A percentile compares a stretch with the other conserved stretches of the same genome.
Conservation (phyloP, 805 yeast species). For the Teunomyces atbi region DNA sequence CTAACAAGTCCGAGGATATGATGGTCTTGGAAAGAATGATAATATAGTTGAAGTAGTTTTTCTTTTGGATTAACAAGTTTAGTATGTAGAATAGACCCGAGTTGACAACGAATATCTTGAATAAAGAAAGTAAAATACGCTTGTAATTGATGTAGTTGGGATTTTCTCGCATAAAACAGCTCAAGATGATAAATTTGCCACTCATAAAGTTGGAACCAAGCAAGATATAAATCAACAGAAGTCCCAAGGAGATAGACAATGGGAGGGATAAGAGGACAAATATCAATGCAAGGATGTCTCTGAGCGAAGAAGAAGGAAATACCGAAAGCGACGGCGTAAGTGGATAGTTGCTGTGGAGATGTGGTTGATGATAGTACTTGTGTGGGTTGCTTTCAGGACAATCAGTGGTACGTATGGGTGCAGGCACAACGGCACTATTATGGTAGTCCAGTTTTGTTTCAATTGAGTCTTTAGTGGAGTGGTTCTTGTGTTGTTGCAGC, state of each 20-base stretch:
- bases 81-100: slow-evolving; percentile 6
- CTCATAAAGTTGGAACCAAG: slow-evolving; percentile 14
- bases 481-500: neutral
- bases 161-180: slow-evolving; percentile 7
- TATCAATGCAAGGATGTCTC: slow-evolving; percentile 13
- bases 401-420: neutral
- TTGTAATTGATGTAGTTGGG: slow-evolving; percentile 4
- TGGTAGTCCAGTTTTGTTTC: neutral
- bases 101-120: slow-evolving; percentile 6
- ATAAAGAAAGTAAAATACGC: neutral
- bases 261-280: slow-evolving; percentile 15
- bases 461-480: neutral
- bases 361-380: slow-evolving; percentile 9
- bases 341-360: slow-evolving; percentile 8
- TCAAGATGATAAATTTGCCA: slow-evolving; percentile 11
- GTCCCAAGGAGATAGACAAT: slow-evolving; percentile 9
- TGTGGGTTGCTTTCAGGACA: neutral
- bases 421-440: neutral
- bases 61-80: slow-evolving; percentile 7
- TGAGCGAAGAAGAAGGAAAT: slow-evolving; percentile 10
- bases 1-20: slow-evolving; percentile 14
- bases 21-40: slow-evolving; percentile 14
- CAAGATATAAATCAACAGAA: slow-evolving; percentile 10
- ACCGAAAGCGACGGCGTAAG: slow-evolving; percentile 7
- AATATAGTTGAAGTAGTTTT: slow-evolving; percentile 13